These are phyloP conservation scores for Clarkia xantiana DNA, from an alignment of 345 rosid species.

Conservation along the genomic window DNA sequence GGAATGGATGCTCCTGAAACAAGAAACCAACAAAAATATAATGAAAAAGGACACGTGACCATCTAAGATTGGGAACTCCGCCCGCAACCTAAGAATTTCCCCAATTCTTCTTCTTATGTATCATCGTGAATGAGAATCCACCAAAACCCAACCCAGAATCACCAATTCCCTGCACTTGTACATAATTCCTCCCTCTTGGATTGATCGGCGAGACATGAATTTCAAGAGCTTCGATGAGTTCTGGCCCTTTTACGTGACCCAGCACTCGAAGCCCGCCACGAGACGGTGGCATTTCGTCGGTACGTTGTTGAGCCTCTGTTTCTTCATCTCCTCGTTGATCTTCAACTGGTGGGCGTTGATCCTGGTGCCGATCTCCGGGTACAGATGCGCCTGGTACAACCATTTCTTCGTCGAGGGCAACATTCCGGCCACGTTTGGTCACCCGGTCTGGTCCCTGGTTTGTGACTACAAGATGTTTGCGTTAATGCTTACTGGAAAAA, in stretches of 20 bases:
- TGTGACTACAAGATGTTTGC: slow-evolving; percentile 93
- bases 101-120: too few relatives aligned
- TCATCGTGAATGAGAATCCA: neutral
- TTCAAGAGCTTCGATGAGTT: slow-evolving; percentile 90
- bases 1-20: too few relatives aligned
- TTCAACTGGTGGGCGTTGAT: slow-evolving; percentile 48
- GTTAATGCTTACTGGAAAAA: slow-evolving; percentile 76
- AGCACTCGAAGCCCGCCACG: slow-evolving; percentile 81
- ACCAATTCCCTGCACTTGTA: neutral
- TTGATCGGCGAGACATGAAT: slow-evolving; percentile 33
- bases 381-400: slow-evolving; percentile 87
- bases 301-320: slow-evolving; percentile 33
- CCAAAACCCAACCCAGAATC: neutral
- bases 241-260: slow-evolving; percentile 78
- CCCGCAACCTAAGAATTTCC: too few relatives aligned
- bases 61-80: too few relatives aligned
- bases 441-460: slow-evolving; percentile 77
- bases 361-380: slow-evolving; percentile 56
- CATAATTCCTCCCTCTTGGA: neutral
- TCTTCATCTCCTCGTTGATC: slow-evolving; percentile 33
- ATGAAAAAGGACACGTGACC: too few relatives aligned
- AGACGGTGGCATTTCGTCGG: slow-evolving; percentile 85
- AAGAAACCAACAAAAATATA: too few relatives aligned
- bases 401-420: slow-evolving; percentile 94
- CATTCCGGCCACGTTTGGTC: slow-evolving; percentile 67